Base-by-base conservation (phyloP, 2,329 filamentous ascomycete species). In the Fusarium neocosmosporiellum region DNA sequence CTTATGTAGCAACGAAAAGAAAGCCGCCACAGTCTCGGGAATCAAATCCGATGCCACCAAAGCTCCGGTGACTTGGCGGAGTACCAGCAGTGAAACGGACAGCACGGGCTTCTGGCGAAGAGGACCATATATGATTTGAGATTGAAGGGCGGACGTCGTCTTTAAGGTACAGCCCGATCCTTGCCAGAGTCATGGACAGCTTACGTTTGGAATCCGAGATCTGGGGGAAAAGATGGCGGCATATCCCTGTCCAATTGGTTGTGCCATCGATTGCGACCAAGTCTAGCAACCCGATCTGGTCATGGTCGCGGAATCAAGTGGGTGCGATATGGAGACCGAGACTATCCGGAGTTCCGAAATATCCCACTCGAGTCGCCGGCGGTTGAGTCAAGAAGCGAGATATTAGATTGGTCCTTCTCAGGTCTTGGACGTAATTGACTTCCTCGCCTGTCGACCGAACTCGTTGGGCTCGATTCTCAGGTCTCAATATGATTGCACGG, bases 161-260 rank as follows among this genome's bases (percentile, higher is more conserved):
- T 74, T 74, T 67, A 73, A 68, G 59, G 36, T 66, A 48, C 63
- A 65, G 57, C 59, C 71, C 60, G 62, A 67, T 65, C 65, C 59
- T 46, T 48, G 59, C 39, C 58, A 66, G 61, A 67, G 68, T 69
- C 70, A 74, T 75, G 65, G 74, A 69, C 60, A 75, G 71, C 69
- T 73, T 75, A 76, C 71, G 73, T 71, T 77, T 73, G 67, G 62
- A 75, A 75, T 72, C 66, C 60, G 46, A 69, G 74, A 77, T 75
- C 71, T 68, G 74, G 60, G 67, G 67, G 66, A 67, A 67, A 46
- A 64, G 60, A 71, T 71, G 74, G 55, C 29, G 65, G 69, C 54
- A 53, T 37, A 63, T 61, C 59, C 62, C 53, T 65, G 65, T 70
- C 66, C 71, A 78, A 78, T 78, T 77, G 74, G 73, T 66, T 68